Conservation (phyloP, 2,329 filamentous ascomycete species). For the Didymella keratinophila region DNA sequence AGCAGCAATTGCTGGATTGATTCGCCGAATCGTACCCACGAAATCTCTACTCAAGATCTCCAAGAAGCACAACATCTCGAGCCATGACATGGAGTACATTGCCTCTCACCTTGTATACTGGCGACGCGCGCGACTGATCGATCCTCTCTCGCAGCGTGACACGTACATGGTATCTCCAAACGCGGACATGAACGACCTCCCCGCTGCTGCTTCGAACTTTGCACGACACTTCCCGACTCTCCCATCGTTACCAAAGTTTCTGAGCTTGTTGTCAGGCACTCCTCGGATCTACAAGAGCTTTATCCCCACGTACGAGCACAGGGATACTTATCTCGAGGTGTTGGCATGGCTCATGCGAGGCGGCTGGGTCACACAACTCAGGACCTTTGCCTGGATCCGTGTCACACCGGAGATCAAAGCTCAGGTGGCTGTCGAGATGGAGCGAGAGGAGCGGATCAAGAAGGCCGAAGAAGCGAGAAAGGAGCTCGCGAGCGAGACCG, state of each 20-base stretch:
- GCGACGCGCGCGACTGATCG: conserved; percentile 90
- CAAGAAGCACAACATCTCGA: conserved; percentile 73
- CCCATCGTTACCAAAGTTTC: conserved; percentile 83
- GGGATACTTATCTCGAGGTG: conserved; percentile 86
- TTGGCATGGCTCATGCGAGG: conserved; percentile 91
- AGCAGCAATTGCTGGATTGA: conserved; percentile 76
- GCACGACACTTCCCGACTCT: conserved; percentile 81
- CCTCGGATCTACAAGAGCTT: conserved; percentile 84
- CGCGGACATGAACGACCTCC: conserved; percentile 76
- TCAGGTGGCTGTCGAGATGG: conserved; percentile 78
- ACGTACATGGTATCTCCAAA: conserved; percentile 93
- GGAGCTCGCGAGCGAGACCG: conserved; percentile 43
- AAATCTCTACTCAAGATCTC: conserved; percentile 76
- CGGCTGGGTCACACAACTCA: conserved; percentile 92
- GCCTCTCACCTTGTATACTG: conserved; percentile 95
- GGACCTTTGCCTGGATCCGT: conserved; percentile 88
- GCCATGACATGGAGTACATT: conserved; percentile 83
- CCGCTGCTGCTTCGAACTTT: conserved; percentile 74
- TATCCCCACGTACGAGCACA: conserved; percentile 86
- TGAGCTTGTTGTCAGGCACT: conserved; percentile 80
- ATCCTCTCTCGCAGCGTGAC: conserved; percentile 87
- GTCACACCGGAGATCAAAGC: conserved; percentile 84
- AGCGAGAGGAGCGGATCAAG: conserved; percentile 42
- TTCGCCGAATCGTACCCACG: conserved; percentile 66
- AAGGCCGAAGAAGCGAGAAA: conserved; percentile 40